Base-by-base conservation (phyloP, 768 basidiomycete species). In the Dictyophora rubrovolvata region DNA sequence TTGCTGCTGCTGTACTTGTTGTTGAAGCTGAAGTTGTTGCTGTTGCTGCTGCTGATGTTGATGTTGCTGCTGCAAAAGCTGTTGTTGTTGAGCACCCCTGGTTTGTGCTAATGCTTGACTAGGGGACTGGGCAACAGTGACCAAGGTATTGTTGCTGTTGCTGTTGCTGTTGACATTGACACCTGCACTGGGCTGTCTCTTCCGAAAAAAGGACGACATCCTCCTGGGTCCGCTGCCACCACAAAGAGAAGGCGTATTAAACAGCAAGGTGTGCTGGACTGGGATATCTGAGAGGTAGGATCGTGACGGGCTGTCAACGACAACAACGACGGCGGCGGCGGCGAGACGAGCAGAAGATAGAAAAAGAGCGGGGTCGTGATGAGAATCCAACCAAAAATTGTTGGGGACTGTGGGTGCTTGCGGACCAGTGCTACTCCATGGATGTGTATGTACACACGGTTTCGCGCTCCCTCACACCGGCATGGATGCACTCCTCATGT, bases 191-290 rank as follows among this genome's bases (percentile, higher is more conserved):
- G 81, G 77, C 63, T 84, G 80, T 81, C 88, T 90, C 85, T 84
- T 89, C 80, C 87, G 81, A 48, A 82, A 86, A 81, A 92, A 92
- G 87, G 90, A 92, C 79, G 88, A 89, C 89, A 92, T 92, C 83
- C 85, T 85, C 71, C 84, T 75, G 63, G 81, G n/a, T 23, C 37
- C 67, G 72, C 80, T 79, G 69, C 70, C 69, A 64, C 76, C 75
- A 70, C 85, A 72, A 71, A 86, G 71, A 69, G 80, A 86, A 82
- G 83, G 50, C 57, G 57, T 59, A 22, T 51, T 51, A 14, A 20
- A 20, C 14, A 34, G 53, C 2, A 52, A 16, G 21, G 56, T 34
- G 14, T 42, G 14, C 5, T 42, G 12, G n/a, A 12, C n/a, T 42
- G 42, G 42, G n/a, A 42, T 42, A 28, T 28, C 28, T 28, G 7